These are phyloP conservation scores for Raffaelea albimanens DNA, from an alignment of 2,329 filamentous ascomycete genomes.

Conservation along the genomic window DNA sequence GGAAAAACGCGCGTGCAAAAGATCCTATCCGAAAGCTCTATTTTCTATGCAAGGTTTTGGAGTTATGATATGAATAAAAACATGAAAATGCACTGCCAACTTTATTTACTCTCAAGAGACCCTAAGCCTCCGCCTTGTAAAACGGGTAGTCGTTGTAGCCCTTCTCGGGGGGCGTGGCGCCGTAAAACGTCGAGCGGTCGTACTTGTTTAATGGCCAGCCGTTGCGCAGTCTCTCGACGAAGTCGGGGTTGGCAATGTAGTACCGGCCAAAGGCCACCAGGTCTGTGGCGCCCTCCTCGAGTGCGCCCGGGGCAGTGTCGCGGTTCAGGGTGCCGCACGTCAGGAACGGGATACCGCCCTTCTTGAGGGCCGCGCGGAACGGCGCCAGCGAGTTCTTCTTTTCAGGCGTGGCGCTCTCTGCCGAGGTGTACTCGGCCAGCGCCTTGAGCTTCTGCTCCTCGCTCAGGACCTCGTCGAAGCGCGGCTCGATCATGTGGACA, in stretches of 20 bases:
- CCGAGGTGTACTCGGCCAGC: slow-evolving; percentile 39
- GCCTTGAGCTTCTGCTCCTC: slow-evolving; percentile 27
- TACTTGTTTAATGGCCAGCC: slow-evolving; percentile 26
- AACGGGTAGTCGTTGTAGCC: slow-evolving; percentile 30
- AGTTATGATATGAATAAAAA: too few species aligned
- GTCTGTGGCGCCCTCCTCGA: slow-evolving; percentile 15
- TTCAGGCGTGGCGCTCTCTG: not conserved
- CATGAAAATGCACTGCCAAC: too few species aligned
- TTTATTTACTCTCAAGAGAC: too few species aligned
- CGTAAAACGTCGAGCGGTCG: slow-evolving; percentile 29
- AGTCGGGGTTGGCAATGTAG: slow-evolving; percentile 35
- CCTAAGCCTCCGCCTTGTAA: slow-evolving; percentile 6
- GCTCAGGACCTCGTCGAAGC: slow-evolving; percentile 11
- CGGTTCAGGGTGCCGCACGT: slow-evolving; percentile 19
- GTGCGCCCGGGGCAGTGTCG: slow-evolving; percentile 17
- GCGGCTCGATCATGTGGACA: slow-evolving; percentile 11
- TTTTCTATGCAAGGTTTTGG: too few species aligned
- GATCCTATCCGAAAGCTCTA: too few species aligned
- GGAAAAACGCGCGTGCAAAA: too few species aligned
- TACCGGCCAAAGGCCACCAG: slow-evolving; percentile 29
- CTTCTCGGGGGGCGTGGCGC: slow-evolving; percentile 20
- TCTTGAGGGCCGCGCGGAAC: slow-evolving; percentile 29
- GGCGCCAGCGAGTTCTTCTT: slow-evolving; percentile 10
- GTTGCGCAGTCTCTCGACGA: slow-evolving; percentile 28
- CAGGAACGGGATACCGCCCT: slow-evolving; percentile 30